Evolutionary conservation across 1,284 basidiomycete genomes (phyloP), one percentile per base, ranked within the genome.

Genomic region (Laetiporus sulphureus): DNA sequence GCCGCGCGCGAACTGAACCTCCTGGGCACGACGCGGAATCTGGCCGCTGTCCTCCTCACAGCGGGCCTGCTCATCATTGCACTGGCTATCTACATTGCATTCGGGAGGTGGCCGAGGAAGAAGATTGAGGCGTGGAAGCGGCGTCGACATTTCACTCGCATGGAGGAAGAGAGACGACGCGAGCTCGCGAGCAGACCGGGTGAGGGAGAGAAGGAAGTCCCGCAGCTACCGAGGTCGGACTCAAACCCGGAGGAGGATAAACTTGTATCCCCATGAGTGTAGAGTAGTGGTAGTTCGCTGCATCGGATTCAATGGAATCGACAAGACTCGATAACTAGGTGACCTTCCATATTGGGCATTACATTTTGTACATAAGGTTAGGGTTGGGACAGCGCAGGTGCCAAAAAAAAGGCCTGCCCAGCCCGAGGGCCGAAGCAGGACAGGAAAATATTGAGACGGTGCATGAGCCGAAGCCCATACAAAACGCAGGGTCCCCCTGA

Each of bases 361-460:
- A 27, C 25, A 27, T 7, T 27, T 30, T 39, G 24, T 15, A n/a
- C 32, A 19, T 42, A 36, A 32, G 38, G 41, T 42, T 42, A 42
- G 41, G 41, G 41, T 42, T 42, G 38, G 36, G 22, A 42, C 21
- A 15, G 6, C 31, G 16, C 22, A 27, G 3, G 31, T 21, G 30
- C 41, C 23, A 42, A 42, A 36, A 36, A 15, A 36, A 41, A 19
- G 58, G 58, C 60, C 60, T 53, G 54, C 60, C 58, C 60, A 60
- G 60, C 60, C 60, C 58, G 60, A 62, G 58, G 74, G 73, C 72
- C 68, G 58, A 66, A 71, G 67, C 66, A 65, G 71, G 68, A 75
- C 75, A 65, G 77, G 75, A 66, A 79, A 79, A 80, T 79, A 80
- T 80, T 78, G 53, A 64, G 76, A 79, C 73, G 67, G 68, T 78